A percentile compares a stretch with the other conserved stretches of the same genome.
These are phyloP conservation scores for Tetrapyrgos nigripes DNA, from an alignment of 1,284 basidiomycete genomes.

Conservation along the genomic window DNA sequence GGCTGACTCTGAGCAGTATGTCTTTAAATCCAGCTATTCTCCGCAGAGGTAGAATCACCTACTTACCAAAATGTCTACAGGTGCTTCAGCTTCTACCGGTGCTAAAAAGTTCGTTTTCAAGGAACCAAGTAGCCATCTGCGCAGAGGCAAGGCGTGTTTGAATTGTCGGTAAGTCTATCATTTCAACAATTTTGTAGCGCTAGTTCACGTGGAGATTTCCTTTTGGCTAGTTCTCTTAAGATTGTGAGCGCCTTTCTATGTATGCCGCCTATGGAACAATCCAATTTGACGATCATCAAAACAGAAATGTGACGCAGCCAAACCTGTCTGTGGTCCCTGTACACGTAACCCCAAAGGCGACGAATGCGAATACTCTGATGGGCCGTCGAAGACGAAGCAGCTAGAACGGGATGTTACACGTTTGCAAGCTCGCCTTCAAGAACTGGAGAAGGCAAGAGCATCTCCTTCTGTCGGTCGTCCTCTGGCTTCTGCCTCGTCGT, in stretches of 20 bases:
- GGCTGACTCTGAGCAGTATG: not conserved
- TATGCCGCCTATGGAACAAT: not conserved
- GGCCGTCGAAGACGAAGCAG: constrained; percentile 10
- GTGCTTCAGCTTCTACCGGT: not conserved
- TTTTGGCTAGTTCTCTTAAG: constrained; percentile 15
- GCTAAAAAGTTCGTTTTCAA: constrained; percentile 16
- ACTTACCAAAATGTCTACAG: not conserved
- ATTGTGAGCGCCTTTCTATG: constrained; percentile 12
- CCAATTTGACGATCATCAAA: not conserved
- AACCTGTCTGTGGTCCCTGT: constrained; percentile 24
- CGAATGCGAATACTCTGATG: constrained; percentile 20
- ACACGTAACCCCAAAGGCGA: constrained; percentile 14
- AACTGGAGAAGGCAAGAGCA: constrained; percentile 15
- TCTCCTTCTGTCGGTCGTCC: not conserved
- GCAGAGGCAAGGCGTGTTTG: constrained; percentile 22
- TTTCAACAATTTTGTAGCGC: not conserved
- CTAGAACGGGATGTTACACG: constrained; percentile 17
- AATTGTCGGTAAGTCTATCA: constrained; percentile 18
- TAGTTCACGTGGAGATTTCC: not conserved
- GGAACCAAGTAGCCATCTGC: constrained; percentile 15
- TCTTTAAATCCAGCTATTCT: not conserved
- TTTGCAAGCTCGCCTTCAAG: constrained; percentile 20
- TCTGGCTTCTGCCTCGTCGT: not conserved
- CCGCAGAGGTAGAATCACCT: not conserved
- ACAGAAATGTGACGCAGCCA: constrained; percentile 25